These are phyloP conservation scores for Sisymbrium altissimum DNA, from an alignment of 345 rosid genomes.

Conservation along the genomic window DNA sequence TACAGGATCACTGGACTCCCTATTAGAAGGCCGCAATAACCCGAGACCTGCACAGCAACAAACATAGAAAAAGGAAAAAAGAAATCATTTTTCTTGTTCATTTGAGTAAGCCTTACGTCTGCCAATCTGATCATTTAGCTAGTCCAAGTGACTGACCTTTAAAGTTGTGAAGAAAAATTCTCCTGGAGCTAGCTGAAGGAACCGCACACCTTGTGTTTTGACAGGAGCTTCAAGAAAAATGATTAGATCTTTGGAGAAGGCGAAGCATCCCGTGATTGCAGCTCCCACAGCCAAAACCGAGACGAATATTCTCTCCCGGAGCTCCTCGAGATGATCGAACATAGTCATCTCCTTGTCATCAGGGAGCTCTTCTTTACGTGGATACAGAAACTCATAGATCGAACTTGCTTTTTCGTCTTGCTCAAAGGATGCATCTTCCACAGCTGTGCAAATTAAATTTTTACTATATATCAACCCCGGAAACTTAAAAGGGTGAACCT, in stretches of 20 bases:
- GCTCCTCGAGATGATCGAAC: conserved; percentile 95
- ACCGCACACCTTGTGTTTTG: conserved; percentile 82
- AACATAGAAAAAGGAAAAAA: not conserved
- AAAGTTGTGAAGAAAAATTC: conserved; percentile 97
- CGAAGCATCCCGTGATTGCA: conserved; percentile 89
- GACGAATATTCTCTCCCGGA: conserved; percentile 80
- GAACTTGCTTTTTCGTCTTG: conserved; percentile 44
- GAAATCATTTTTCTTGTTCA: not conserved
- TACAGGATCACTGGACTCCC: conserved; percentile 92
- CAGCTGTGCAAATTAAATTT: conserved; percentile 26
- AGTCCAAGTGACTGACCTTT: conserved; percentile 50
- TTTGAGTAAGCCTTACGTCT: not conserved
- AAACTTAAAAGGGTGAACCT: not conserved
- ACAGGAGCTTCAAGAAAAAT: conserved; percentile 97
- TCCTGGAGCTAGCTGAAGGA: conserved; percentile 95
- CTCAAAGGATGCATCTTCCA: conserved; percentile 36
- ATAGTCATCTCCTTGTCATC: conserved; percentile 96
- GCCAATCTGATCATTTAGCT: conserved; percentile 5
- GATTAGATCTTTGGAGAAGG: conserved; percentile 82
- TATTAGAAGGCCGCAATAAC: conserved; percentile 89
- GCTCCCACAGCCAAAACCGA: conserved; percentile 93
- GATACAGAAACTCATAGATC: conserved; percentile 77
- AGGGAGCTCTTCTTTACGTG: conserved; percentile 83
- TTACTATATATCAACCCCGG: not conserved
- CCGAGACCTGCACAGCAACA: conserved; percentile 70